phyloP scores from a whole-genome alignment of 2,329 filamentous ascomycete species.

The Magnaporthiopsis incrustans region DNA sequence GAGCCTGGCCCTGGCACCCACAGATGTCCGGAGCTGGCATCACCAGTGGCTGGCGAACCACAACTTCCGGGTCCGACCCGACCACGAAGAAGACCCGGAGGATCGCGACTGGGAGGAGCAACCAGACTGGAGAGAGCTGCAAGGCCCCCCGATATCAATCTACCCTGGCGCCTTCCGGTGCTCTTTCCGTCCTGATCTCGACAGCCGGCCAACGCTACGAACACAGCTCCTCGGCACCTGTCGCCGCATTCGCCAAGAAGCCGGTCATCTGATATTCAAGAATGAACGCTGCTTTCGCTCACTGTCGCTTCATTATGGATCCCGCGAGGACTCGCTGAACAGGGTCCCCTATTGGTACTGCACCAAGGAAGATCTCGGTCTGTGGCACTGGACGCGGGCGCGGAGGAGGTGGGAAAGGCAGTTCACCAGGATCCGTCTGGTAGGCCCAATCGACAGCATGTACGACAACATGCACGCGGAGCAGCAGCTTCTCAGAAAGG shows the following conservation, averaged over 20 bases:
- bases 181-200: neutral
- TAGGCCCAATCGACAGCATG: neutral
- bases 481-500: neutral
- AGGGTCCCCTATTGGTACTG: too few species aligned
- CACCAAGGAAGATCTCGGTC: neutral
- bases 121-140: neutral
- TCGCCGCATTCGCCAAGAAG: neutral
- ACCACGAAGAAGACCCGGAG: neutral
- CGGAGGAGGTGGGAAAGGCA: neutral
- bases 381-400: neutral
- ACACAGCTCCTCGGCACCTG: neutral
- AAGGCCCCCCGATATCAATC: neutral
- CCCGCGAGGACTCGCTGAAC: neutral
- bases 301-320: neutral
- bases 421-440: neutral
- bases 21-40: neutral
- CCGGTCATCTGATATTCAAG: neutral
- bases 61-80: neutral
- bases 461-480: neutral
- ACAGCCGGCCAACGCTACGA: neutral
- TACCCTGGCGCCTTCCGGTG: neutral
- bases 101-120: neutral
- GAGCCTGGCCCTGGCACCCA: too few species aligned
- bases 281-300: neutral
- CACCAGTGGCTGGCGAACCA: neutral